Conservation (phyloP, 768 basidiomycete species). For the Rhodosporidiobolus sp. region DNA sequence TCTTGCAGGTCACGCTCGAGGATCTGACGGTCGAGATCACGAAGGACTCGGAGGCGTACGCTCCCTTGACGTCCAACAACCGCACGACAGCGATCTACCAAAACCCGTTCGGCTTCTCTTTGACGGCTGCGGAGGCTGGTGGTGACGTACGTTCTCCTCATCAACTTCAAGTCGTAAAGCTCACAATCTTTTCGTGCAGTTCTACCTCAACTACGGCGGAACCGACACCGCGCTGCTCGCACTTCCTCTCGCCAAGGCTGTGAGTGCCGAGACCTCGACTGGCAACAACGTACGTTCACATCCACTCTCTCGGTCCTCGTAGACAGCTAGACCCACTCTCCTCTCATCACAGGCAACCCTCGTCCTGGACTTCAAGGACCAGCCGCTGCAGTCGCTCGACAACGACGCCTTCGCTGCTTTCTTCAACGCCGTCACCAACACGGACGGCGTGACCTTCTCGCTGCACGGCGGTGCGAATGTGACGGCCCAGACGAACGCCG, state of each 20-base stretch:
- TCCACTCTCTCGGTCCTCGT: no score
- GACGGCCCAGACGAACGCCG: constrained; percentile 52
- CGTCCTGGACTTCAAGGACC: constrained; percentile 59
- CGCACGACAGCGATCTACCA: constrained; percentile 51
- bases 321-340: neutral
- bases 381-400: constrained; percentile 60
- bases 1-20: constrained; percentile 53
- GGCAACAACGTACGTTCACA: constrained; percentile 51
- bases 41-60: constrained; percentile 58
- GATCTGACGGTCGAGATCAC: constrained; percentile 61
- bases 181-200: constrained; percentile 50
- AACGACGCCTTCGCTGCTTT: constrained; percentile 58
- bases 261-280: constrained; percentile 64
- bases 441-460: constrained; percentile 52
- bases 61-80: constrained; percentile 24
- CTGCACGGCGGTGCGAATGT: constrained; percentile 48
- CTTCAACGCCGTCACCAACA: constrained; percentile 62
- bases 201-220: constrained; percentile 18
- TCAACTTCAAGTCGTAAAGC: constrained; percentile 46
- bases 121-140: constrained; percentile 61
- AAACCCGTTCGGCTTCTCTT: constrained; percentile 73
- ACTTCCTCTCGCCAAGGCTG: constrained; percentile 46
- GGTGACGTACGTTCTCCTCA: constrained; percentile 53
- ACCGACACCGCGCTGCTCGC: constrained; percentile 24
- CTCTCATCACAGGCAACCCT: constrained; percentile 57